Conservation (phyloP, 1,284 basidiomycete species). For the Cystobasidiaceae sp. region DNA sequence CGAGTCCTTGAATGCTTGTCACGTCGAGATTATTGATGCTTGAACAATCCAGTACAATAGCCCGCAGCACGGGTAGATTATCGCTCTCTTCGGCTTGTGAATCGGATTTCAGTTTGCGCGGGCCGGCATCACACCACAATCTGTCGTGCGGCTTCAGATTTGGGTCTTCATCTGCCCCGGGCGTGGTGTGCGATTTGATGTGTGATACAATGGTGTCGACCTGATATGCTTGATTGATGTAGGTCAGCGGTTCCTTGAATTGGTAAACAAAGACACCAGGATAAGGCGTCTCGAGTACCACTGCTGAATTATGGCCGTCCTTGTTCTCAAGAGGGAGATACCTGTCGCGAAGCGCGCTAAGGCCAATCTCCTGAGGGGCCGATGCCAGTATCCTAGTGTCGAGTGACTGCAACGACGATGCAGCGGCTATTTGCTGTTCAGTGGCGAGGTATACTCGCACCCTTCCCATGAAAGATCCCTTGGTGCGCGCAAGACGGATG, state of each 20-base stretch:
- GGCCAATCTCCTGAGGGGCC: neutral
- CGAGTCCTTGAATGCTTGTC: neutral
- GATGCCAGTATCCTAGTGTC: neutral
- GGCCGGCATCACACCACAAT: neutral
- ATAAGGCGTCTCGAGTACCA: neutral
- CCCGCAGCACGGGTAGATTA: neutral
- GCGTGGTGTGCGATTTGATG: neutral
- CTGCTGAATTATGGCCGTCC: neutral
- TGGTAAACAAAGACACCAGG: neutral
- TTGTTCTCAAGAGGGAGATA: neutral
- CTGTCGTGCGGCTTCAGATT: neutral
- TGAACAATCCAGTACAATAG: neutral
- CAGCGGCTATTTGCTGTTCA: neutral
- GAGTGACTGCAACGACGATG: neutral
- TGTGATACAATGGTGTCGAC: neutral
- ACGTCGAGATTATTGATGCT: neutral
- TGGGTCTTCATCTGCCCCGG: neutral
- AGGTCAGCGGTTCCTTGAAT: neutral
- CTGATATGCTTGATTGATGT: neutral
- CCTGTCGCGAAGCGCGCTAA: neutral
- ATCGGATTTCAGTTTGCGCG: neutral
- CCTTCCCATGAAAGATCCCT: neutral
- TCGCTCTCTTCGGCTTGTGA: neutral
- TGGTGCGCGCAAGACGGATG: neutral
- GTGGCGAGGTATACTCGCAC: neutral